These are phyloP conservation scores for Ceratobasidium theobromae DNA, from an alignment of 1,284 basidiomycete genomes.

Conservation along the genomic window DNA sequence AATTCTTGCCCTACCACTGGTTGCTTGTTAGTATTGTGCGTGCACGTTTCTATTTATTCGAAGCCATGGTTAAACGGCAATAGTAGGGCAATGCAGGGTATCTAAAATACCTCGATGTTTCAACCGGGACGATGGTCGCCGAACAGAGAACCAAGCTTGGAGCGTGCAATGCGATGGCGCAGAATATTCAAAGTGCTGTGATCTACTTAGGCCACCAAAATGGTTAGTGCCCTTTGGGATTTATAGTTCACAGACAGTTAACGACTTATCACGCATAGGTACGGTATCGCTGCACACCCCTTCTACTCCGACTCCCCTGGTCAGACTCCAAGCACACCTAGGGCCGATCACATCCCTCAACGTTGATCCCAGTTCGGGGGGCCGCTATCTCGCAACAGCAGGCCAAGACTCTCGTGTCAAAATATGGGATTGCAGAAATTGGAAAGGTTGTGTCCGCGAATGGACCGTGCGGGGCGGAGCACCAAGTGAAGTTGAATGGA, in stretches of 20 bases:
- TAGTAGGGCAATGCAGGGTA: constrained; percentile 81
- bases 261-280: constrained; percentile 45
- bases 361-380: constrained; percentile 79
- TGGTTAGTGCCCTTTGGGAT: constrained; percentile 40
- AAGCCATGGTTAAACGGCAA: constrained; percentile 2
- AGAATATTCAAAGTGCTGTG: constrained; percentile 91
- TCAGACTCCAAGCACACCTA: constrained; percentile 88
- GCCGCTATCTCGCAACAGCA: constrained; percentile 88
- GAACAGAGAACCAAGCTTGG: constrained; percentile 93
- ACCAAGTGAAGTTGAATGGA: constrained; percentile 67
- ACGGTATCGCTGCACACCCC: constrained; percentile 96
- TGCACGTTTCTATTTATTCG: constrained; percentile 36
- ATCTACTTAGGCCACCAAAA: constrained; percentile 93
- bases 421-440: constrained; percentile 94
- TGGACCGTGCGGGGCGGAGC: constrained; percentile 64
- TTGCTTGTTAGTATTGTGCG: constrained; percentile 81
- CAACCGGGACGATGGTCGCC: constrained; percentile 84
- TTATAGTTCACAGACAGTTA: not conserved
- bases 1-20: constrained; percentile 97
- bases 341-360: constrained; percentile 83
- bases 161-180: constrained; percentile 82
- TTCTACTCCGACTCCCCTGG: constrained; percentile 86
- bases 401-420: constrained; percentile 90
- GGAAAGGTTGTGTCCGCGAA: constrained; percentile 81
- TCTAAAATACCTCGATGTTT: constrained; percentile 96